Base-by-base conservation (phyloP, 2,329 filamentous ascomycete genomes). In the Aureobasidium sp. region DNA sequence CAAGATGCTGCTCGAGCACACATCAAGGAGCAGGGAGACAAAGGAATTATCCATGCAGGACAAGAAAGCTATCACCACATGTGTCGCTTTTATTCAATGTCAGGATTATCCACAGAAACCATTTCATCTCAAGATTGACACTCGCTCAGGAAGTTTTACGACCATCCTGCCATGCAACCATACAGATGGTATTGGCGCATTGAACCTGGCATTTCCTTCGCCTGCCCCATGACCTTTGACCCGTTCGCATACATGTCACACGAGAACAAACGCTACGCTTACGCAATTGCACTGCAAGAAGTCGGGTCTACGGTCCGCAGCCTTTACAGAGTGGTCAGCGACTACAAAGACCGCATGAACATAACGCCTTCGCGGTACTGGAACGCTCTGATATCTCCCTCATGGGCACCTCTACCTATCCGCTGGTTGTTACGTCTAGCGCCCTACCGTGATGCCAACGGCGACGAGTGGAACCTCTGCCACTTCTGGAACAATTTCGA, bases 141-240 rank as follows among this genome's bases (percentile, higher is more conserved):
- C 1, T 1, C n/a, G 2, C 6, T 5, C n/a, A 39, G 49, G 20
- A 52, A 52, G 64, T 76, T 76, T 68, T 75, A 75, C 67, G 67
- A 70, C 20, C 73, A 65, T 74, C 79, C 65, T 67, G 72, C 67
- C 68, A 75, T 67, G 71, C 73, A 39, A 66, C 66, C 77, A 27
- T 85, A 83, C 65, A 78, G 84, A 61, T 86, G 79, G 78, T 85
- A 84, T 69, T 85, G 82, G 83, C 78, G 80, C 65, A 78, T 86
- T 12, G 82, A 86, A 67, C 83, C 84, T 52, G 82, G 83, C 62
- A 83, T 82, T 6, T 76, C 81, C 48, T 83, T 83, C 66, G 79
- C 77, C 62, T 82, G 82, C 64, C 74, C 82, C 60, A 71, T 76
- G 45, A 65, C 69, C 34, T 76, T 76, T 67, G 74, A 76, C 64